Conservation (phyloP, 2,329 filamentous ascomycete species). For the Rutstroemia sydowiana region DNA sequence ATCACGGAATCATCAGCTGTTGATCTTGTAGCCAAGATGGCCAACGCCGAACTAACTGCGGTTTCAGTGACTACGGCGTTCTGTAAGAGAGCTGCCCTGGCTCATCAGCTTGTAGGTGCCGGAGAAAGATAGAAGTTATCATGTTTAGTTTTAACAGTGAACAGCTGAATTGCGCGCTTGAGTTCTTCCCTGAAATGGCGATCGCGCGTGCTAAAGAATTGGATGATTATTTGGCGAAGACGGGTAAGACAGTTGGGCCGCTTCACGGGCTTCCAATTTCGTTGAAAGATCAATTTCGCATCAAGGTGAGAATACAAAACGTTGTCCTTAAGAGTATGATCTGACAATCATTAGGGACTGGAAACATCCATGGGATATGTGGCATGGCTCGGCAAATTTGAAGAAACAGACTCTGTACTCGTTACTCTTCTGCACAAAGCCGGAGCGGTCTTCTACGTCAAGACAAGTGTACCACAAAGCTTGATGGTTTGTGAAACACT, state of each 20-base stretch:
- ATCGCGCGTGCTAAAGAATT: slow-evolving; percentile 37
- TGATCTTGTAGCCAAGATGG: slow-evolving; percentile 21
- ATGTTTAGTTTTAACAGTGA: background rate
- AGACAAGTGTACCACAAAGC: slow-evolving; percentile 35
- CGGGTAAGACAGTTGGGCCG: slow-evolving; percentile 44
- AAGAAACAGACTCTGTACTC: slow-evolving; percentile 38
- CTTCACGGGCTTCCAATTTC: slow-evolving; percentile 55
- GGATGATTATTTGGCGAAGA: slow-evolving; percentile 36
- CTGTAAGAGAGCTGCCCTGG: slow-evolving; percentile 41
- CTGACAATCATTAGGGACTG: slow-evolving; percentile 34
- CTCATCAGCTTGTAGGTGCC: slow-evolving; percentile 37
- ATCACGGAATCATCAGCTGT: slow-evolving; percentile 25
- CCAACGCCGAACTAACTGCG: slow-evolving; percentile 21
- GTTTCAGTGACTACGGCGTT: slow-evolving; percentile 38
- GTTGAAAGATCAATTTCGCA: slow-evolving; percentile 56
- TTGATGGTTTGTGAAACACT: slow-evolving; percentile 35
- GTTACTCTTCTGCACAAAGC: slow-evolving; percentile 33
- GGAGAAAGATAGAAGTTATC: too few species aligned
- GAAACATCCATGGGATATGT: slow-evolving; percentile 57
- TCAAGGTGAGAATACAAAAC: slow-evolving; percentile 35
- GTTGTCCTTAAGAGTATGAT: too few species aligned
- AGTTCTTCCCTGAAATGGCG: slow-evolving; percentile 43
- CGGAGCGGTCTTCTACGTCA: slow-evolving; percentile 35
- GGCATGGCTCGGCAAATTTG: slow-evolving; percentile 34
- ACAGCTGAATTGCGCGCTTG: slow-evolving; percentile 32